Conservation (phyloP, 2,329 filamentous ascomycete genomes). For the Phaeomoniella chlamydospora region DNA sequence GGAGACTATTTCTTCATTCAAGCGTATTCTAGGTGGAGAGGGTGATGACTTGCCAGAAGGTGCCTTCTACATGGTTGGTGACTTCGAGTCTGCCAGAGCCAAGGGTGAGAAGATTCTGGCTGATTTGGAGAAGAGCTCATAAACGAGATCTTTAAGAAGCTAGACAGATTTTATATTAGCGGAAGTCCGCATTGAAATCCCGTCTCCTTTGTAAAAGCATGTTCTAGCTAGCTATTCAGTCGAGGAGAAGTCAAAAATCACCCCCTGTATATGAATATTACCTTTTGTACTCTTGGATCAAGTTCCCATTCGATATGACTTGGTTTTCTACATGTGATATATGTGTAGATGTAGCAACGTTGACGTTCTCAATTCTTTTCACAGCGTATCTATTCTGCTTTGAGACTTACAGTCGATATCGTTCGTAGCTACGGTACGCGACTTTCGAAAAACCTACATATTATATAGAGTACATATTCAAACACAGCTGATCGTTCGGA, state of each 20-base stretch:
- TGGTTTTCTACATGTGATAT: too few species aligned
- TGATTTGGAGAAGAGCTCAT: slow-evolving; percentile 58
- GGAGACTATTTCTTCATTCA: slow-evolving; percentile 96
- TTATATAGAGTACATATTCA: too few species aligned
- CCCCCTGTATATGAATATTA: slow-evolving; percentile 1
- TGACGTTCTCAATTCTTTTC: too few species aligned
- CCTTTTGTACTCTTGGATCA: background rate
- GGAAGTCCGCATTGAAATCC: background rate
- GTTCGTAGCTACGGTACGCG: too few species aligned
- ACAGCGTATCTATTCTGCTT: too few species aligned
- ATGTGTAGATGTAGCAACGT: too few species aligned
- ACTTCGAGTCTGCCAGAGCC: slow-evolving; percentile 77
- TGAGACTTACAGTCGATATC: too few species aligned
- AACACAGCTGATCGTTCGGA: too few species aligned
- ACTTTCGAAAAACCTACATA: too few species aligned
- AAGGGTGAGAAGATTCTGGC: slow-evolving; percentile 99
- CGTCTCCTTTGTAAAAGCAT: background rate
- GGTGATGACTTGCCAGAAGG: slow-evolving; percentile 90
- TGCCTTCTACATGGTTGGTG: slow-evolving; percentile 96
- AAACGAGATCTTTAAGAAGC: slow-evolving; percentile 19
- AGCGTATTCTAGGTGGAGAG: slow-evolving; percentile 89
- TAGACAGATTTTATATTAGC: background rate
- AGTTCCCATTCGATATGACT: too few species aligned
- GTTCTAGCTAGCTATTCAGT: background rate
- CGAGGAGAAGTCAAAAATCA: slow-evolving; percentile 1